Evolutionary conservation across 257 asterid genomes (phyloP).

Genomic region (Solanum tacnaense): DNA sequence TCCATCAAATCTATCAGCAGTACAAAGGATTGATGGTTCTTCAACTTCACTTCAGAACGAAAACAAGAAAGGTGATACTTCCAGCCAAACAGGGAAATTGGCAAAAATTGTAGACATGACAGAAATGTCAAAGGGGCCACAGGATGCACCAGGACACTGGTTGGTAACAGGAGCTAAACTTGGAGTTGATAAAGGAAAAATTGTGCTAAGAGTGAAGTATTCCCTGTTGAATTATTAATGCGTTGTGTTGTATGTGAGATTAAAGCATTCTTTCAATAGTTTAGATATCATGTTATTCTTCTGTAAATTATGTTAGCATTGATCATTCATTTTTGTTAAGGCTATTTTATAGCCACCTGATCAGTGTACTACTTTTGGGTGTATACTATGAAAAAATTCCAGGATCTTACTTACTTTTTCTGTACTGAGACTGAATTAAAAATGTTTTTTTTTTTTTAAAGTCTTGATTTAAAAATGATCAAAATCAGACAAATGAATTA

Average conservation of each 20-base stretch:
- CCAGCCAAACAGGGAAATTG: conserved; percentile 54
- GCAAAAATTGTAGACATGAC: conserved; percentile 84
- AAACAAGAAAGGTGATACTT: conserved; percentile 42
- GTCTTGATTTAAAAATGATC: no score
- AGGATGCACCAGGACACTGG: conserved; percentile 97
- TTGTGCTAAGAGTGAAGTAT: conserved; percentile 75
- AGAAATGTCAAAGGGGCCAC: conserved; percentile 97
- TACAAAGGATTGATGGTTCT: conserved; percentile 49
- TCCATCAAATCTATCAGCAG: conserved; percentile 48
- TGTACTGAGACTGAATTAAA: background rate
- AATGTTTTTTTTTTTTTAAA: background rate
- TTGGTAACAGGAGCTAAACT: conserved; percentile 98
- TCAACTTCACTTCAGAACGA: conserved; percentile 40
- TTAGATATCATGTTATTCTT: conserved; percentile 6
- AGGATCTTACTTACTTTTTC: background rate
- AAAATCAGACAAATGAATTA: no score
- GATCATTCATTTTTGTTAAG: conserved; percentile 3
- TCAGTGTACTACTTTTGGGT: background rate
- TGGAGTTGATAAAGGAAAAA: conserved; percentile 92
- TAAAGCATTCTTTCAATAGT: conserved; percentile 14
- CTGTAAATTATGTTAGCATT: conserved; percentile 18
- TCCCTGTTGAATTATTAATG: conserved; percentile 82
- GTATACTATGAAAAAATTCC: background rate
- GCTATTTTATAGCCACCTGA: background rate
- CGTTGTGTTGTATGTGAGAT: background rate